Conservation (phyloP, 2,329 filamentous ascomycete genomes). For the Sarocladiaceae sp. region DNA sequence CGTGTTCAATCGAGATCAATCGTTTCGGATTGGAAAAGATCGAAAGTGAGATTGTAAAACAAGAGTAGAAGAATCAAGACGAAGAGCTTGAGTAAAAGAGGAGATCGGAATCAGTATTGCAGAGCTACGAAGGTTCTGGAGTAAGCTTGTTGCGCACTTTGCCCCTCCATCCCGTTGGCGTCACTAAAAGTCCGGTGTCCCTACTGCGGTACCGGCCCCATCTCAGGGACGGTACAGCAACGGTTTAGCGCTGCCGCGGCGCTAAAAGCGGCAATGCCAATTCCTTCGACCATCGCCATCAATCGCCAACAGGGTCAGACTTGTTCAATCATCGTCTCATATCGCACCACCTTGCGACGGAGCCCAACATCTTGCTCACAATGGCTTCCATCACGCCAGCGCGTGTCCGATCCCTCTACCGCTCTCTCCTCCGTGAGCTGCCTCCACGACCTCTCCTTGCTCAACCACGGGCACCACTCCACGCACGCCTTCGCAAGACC, state of each 20-base stretch:
- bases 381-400: conserved; percentile 34
- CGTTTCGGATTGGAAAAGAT: not conserved
- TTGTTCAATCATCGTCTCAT: not conserved
- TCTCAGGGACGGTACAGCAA: no score
- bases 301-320: no score
- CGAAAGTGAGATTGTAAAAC: not conserved
- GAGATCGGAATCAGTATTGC: not conserved
- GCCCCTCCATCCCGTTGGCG: conserved; percentile 6
- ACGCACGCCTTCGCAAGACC: conserved; percentile 62
- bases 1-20: not conserved
- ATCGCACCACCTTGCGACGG: not conserved
- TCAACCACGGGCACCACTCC: conserved; percentile 61
- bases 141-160: not conserved
- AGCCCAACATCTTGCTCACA: conserved; percentile 10
- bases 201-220: no score
- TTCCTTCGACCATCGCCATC: not conserved
- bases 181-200: no score
- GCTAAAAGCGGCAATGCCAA: not conserved
- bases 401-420: conserved; percentile 74
- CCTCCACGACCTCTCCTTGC: conserved; percentile 62
- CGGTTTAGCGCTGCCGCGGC: not conserved
- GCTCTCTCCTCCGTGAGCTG: conserved; percentile 82
- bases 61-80: not conserved
- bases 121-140: not conserved
- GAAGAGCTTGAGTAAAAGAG: not conserved